Conservation (phyloP, 768 basidiomycete species). For the Tephrocybe sp. region DNA sequence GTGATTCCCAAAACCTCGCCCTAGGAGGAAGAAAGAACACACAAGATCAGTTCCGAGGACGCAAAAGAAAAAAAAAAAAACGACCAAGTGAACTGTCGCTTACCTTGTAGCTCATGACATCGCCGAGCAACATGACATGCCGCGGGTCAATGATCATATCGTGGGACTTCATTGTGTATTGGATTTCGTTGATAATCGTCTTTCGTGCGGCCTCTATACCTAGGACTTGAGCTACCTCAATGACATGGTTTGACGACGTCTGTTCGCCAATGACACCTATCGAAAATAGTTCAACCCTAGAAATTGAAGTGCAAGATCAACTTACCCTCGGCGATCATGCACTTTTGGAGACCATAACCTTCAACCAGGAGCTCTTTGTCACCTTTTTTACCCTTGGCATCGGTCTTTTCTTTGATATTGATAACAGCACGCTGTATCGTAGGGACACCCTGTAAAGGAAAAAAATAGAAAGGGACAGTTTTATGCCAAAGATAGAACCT, state of each 20-base stretch:
- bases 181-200: slow-evolving; percentile 96
- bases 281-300: background rate
- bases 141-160: slow-evolving; percentile 99
- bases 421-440: slow-evolving; percentile 92
- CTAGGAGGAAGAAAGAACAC: slow-evolving; percentile 37
- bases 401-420: slow-evolving; percentile 89
- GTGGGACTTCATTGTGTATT: slow-evolving; percentile 95
- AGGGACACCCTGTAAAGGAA: slow-evolving; percentile 63
- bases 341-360: slow-evolving; percentile 94
- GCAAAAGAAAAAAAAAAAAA: background rate
- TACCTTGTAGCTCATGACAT: slow-evolving; percentile 98
- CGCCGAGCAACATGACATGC: slow-evolving; percentile 96
- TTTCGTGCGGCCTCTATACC: slow-evolving; percentile 95
- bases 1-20: slow-evolving; percentile 98
- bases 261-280: slow-evolving; percentile 88
- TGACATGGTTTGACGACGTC: slow-evolving; percentile 95
- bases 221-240: slow-evolving; percentile 92
- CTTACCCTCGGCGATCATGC: slow-evolving; percentile 95
- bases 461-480: background rate
- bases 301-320: background rate
- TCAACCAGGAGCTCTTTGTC: slow-evolving; percentile 94
- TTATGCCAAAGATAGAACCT: background rate
- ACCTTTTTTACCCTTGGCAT: slow-evolving; percentile 74
- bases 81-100: slow-evolving; percentile 4
- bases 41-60: slow-evolving; percentile 8